phyloP scores from a whole-genome alignment of 768 basidiomycete species.

The Collybiopsis confluens region DNA sequence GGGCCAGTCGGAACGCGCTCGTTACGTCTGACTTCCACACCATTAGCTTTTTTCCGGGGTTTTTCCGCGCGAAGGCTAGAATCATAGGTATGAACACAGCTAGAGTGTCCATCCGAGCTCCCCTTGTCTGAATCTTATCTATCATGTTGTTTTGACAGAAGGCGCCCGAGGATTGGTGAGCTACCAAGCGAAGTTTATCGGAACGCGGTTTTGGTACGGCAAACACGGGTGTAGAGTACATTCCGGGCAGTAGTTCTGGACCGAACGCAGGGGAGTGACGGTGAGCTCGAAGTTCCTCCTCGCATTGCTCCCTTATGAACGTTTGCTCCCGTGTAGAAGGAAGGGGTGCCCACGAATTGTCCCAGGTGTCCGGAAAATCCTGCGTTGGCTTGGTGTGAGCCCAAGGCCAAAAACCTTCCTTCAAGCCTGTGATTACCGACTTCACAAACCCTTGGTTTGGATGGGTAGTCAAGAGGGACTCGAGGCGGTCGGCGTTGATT shows the following conservation, averaged over 20 bases:
- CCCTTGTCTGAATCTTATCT: no score
- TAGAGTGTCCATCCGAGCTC: no score
- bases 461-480: slow-evolving; percentile 16
- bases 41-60: slow-evolving; percentile 1
- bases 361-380: no score
- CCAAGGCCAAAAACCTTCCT: no score
- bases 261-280: slow-evolving; percentile 22
- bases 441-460: slow-evolving; percentile 25
- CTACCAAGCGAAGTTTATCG: slow-evolving; percentile 22
- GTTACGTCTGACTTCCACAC: slow-evolving; percentile 23
- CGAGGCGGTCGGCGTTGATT: no score
- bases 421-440: slow-evolving; percentile 18
- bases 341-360: neutral
- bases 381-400: no score
- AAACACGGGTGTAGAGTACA: no score
- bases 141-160: slow-evolving; percentile 26
- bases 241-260: no score
- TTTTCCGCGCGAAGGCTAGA: no score
- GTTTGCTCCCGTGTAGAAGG: slow-evolving; percentile 3
- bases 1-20: slow-evolving; percentile 17
- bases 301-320: slow-evolving; percentile 14
- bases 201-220: slow-evolving; percentile 21
- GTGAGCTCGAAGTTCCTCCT: slow-evolving; percentile 14
- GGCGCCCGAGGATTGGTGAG: slow-evolving; percentile 23
- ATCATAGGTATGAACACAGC: no score